Base-by-base conservation (phyloP, 2,329 filamentous ascomycete species). In the Pyrenophora graminea region DNA sequence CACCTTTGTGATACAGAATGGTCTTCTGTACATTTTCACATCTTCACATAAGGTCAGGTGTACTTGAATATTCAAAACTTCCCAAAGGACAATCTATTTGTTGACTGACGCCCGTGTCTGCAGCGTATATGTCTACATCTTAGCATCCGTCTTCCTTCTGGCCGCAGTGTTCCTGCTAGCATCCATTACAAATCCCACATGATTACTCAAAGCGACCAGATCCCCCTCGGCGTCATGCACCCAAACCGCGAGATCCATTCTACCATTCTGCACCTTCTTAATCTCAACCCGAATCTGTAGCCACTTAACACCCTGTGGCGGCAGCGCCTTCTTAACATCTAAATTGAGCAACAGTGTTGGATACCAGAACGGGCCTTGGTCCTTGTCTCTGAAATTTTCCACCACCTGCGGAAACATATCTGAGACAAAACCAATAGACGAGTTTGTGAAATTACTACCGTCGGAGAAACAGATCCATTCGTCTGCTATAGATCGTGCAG, bases 341-440 rank as follows among this genome's bases (percentile, higher is more conserved):
- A 95, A 64, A 67, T 89, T 91, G 67, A 94, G 73, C 15, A 86
- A 76, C 1, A 95, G 51, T 0, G 90, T 95, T 0, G 89, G 89
- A 68, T 90, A 91, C 89, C 88, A 91, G 61, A 84, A 85, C 17
- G 66, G 70, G 45, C 66, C 67, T 44, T 68, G 57, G 1, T 44
- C 59, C 17, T 67, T 55, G 3, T 73, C 72, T 32, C 65, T 67
- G 55, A 74, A 75, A 3, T 51, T 56, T 69, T 90, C 85, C 12
- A 88, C 71, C 19, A 88, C 77, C 66, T 86, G 82, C 2, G 87
- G 86, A 58, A 87, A 89, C 67, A 84, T 84, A 68, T 93, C 89
- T 15, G 79, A 78, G 6, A 91, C 75, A 61, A 83, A 90, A 0
- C 83, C 86, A 2, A 92, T 74, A 1, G 80, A 78, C 3, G 80